Percentiles rank a stretch among this genome's conserved stretches.
Evolutionary conservation across 441 rosid species (phyloP).

Genomic region (Lepidium campestre): DNA sequence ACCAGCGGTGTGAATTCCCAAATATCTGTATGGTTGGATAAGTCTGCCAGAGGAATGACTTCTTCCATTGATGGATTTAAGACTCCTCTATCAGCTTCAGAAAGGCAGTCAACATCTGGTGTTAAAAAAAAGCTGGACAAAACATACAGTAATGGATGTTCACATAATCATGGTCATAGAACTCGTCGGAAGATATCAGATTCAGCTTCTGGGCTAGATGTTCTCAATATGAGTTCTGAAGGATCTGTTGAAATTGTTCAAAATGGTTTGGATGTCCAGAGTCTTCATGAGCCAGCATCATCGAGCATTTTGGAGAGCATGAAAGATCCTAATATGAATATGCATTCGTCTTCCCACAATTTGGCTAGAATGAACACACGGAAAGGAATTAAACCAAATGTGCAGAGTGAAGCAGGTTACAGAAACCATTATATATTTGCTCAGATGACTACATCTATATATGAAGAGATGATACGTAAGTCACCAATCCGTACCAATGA

Average conservation of each 20-base stretch:
- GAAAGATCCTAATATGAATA: slow-evolving; percentile 28
- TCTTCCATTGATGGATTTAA: slow-evolving; percentile 26
- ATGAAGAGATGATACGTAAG: slow-evolving; percentile 56
- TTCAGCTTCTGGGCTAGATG: slow-evolving; percentile 32
- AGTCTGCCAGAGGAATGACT: slow-evolving; percentile 25
- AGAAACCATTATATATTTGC: slow-evolving; percentile 75
- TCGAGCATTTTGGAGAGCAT: slow-evolving; percentile 33
- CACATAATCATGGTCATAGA: slow-evolving; percentile 32
- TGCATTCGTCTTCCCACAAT: slow-evolving; percentile 23
- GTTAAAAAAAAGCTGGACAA: slow-evolving; percentile 35
- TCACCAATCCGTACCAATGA: slow-evolving; percentile 36
- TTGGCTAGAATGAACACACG: slow-evolving; percentile 30
- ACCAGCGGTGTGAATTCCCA: slow-evolving; percentile 32
- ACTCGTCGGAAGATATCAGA: slow-evolving; percentile 34
- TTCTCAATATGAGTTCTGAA: slow-evolving; percentile 49
- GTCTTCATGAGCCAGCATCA: slow-evolving; percentile 38
- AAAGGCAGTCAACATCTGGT: slow-evolving; percentile 28
- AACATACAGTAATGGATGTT: slow-evolving; percentile 32
- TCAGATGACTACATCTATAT: slow-evolving; percentile 56
- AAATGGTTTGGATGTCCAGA: slow-evolving; percentile 36
- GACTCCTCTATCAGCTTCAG: slow-evolving; percentile 33
- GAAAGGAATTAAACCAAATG: slow-evolving; percentile 25
- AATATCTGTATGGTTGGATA: slow-evolving; percentile 31
- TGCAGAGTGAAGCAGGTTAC: slow-evolving; percentile 42
- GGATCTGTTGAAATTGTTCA: slow-evolving; percentile 66